A percentile compares a stretch with the other conserved stretches of the same genome.
Evolutionary conservation across 805 yeast genomes (phyloP).

Genomic region (Debaryomyces hansenii): DNA sequence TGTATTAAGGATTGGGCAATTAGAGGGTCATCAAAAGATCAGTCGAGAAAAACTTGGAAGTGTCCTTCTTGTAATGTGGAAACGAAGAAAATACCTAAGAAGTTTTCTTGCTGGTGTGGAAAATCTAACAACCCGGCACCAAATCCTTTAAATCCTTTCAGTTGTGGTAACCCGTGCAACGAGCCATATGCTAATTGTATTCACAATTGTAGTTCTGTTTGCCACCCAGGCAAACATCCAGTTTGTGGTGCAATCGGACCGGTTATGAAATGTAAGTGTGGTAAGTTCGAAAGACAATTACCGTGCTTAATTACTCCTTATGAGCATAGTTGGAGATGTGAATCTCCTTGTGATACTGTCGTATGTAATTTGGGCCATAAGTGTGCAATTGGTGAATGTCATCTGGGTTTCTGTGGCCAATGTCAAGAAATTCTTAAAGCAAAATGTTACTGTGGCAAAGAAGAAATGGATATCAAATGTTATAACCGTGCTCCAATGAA

Average conservation of each 20-base stretch:
- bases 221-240: constrained; percentile 92
- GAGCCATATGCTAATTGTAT: constrained; percentile 55
- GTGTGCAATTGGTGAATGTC: constrained; percentile 61
- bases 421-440: constrained; percentile 53
- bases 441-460: constrained; percentile 76
- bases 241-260: constrained; percentile 81
- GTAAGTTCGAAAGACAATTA: constrained; percentile 59
- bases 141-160: constrained; percentile 67
- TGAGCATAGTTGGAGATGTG: constrained; percentile 67
- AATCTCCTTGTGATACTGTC: constrained; percentile 54
- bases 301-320: constrained; percentile 77
- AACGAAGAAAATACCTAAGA: constrained; percentile 50
- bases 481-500: constrained; percentile 38
- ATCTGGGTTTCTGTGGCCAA: constrained; percentile 78
- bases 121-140: constrained; percentile 64
- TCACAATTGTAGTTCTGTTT: constrained; percentile 71
- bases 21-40: constrained; percentile 66
- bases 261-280: constrained; percentile 69
- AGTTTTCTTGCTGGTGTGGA: constrained; percentile 87
- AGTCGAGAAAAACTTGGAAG: constrained; percentile 63
- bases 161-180: constrained; percentile 85
- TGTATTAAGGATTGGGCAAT: constrained; percentile 88
- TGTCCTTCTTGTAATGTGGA: constrained; percentile 79
- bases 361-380: constrained; percentile 68
- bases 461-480: constrained; percentile 45